Conservation (phyloP, 1,284 basidiomycete species). For the Phlebopus sp. region DNA sequence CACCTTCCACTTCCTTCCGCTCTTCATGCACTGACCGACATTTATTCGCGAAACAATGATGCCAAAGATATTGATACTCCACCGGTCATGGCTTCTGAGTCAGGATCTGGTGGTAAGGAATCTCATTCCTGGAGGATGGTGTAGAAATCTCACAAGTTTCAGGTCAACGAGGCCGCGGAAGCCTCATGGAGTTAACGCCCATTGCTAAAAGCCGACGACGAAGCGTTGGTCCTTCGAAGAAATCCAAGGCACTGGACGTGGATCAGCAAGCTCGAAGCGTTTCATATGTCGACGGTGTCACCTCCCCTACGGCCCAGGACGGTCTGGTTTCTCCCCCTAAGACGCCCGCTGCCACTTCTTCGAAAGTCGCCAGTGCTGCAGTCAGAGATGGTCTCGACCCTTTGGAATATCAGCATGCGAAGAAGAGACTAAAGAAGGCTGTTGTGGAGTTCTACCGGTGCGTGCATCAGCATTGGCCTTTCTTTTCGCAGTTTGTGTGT, state of each 20-base stretch:
- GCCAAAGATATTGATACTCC: background rate
- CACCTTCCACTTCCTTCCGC: conserved; percentile 7
- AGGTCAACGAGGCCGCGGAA: background rate
- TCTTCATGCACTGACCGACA: conserved; percentile 7
- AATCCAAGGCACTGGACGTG: background rate
- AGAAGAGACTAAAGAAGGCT: conserved; percentile 79
- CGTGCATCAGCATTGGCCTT: conserved; percentile 8
- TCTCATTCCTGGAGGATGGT: background rate
- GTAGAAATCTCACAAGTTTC: conserved; percentile 6
- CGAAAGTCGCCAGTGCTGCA: background rate
- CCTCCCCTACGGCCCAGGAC: background rate
- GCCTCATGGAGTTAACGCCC: background rate
- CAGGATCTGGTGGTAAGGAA: conserved; percentile 9
- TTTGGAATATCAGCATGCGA: conserved; percentile 79
- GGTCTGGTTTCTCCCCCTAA: background rate
- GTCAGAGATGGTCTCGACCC: conserved; percentile 47
- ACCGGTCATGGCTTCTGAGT: conserved; percentile 15
- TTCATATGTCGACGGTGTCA: background rate
- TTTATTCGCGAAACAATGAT: background rate
- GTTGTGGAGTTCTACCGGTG: conserved; percentile 85
- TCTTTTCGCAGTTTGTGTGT: background rate
- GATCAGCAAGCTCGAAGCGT: background rate
- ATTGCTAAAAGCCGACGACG: background rate
- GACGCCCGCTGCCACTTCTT: background rate
- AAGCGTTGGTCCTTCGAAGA: conserved; percentile 1